Base-by-base conservation (phyloP, 345 rosid genomes). In the Erodium maritimum region DNA sequence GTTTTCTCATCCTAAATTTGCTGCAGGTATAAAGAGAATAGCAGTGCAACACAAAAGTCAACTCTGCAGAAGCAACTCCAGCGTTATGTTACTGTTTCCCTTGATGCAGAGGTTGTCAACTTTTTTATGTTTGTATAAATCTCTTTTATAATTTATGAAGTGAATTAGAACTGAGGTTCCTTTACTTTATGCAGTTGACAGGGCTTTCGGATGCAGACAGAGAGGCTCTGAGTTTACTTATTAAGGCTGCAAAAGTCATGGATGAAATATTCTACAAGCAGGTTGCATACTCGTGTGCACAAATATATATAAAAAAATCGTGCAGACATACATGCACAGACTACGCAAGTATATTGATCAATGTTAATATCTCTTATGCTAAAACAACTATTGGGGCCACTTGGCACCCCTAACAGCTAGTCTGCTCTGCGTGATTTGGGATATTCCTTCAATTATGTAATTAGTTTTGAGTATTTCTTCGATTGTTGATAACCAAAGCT, bases 181-280 rank as follows among this genome's bases (percentile, higher is more conserved):
- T 60, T 22, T 11, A 29, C 25, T 71, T 21, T 13, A 58, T 79
- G 76, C 82, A 91, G 98, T 73, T 88, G 78, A 61, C 84, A 17
- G 86, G 79, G 63, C 88, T 91, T 65, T 50, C 88, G 5, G 75
- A 78, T 60, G 77, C 65, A 56, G 98, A 88, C 69, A 81, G 56
- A 72, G 75, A 84, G 67, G 90, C 90, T 55, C 58, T 91, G 68
- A 42, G 61, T 55, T 75, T 86, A 50, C 71, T 91, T 57, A 77
- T 86, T 57, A 84, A 82, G 81, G 95, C 98, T 71, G 96, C 95
- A 59, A 75, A 69, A 74, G 25, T 86, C 50, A 73, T 88, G 61
- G 95, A 91, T 60, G 93, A 91, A 52, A 86, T 86, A 57, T 91
- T 88, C 62, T 70, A 78, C 70, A 75, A 71, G 67, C 98, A 88